A percentile compares a stretch with the other conserved stretches of the same genome.
phyloP scores from a whole-genome alignment of 495 filamentous ascomycete genomes.

The Penicillium alfredii region DNA sequence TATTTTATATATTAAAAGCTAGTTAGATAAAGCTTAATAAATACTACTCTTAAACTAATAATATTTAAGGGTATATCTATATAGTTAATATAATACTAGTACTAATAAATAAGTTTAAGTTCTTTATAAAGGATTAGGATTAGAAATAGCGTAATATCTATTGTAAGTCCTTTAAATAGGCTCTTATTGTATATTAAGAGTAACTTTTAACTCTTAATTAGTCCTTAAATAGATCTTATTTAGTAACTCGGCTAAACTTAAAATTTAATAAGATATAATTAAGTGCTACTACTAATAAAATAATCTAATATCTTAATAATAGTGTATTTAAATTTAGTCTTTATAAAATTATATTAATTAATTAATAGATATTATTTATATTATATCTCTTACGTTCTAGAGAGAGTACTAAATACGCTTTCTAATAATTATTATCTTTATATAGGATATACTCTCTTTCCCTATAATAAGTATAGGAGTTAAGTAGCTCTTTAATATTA shows the following conservation, averaged over 20 bases:
- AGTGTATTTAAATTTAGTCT: not conserved
- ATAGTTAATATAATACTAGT: conserved; percentile 5
- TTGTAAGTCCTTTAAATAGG: conserved; percentile 1
- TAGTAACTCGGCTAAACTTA: no score
- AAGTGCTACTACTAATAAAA: not conserved
- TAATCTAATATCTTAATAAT: conserved; percentile 2
- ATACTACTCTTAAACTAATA: conserved; percentile 1
- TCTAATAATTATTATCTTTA: no score
- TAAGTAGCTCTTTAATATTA: not conserved
- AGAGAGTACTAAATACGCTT: not conserved
- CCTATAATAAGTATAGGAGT: not conserved
- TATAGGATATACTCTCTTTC: conserved; percentile 2
- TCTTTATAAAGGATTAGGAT: conserved; percentile 5
- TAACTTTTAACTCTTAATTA: no score
- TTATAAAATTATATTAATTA: conserved; percentile 1
- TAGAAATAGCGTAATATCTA: conserved; percentile 1
- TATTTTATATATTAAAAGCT: no score
- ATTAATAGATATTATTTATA: conserved; percentile 1
- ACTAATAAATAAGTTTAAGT: conserved; percentile 4
- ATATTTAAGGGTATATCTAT: conserved; percentile 4
- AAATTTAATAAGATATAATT: conserved; percentile 1
- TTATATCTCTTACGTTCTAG: conserved; percentile 1
- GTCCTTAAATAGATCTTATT: no score
- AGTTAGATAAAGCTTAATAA: no score
- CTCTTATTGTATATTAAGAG: conserved; percentile 1